These are phyloP conservation scores for Neobulgaria alba DNA, from an alignment of 2,329 filamentous ascomycete species.

Conservation along the genomic window DNA sequence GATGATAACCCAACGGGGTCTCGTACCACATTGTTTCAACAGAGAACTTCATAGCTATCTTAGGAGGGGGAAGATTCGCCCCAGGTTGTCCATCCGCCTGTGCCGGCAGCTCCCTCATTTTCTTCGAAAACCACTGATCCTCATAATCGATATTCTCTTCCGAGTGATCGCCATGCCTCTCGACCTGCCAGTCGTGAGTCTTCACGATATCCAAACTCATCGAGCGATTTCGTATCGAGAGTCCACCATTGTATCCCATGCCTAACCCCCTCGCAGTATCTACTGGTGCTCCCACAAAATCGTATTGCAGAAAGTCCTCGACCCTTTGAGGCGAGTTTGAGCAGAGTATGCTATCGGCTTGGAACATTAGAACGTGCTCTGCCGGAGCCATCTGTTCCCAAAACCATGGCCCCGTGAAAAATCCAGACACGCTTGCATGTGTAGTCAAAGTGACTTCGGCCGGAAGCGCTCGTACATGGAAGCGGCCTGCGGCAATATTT, in stretches of 20 bases:
- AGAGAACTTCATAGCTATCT: conserved; percentile 15
- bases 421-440: conserved; percentile 27
- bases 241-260: not conserved
- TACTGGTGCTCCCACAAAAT: conserved; percentile 24
- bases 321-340: conserved; percentile 32
- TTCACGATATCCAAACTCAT: not conserved
- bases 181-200: not conserved
- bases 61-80: conserved; percentile 16
- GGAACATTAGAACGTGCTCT: conserved; percentile 45
- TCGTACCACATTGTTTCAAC: conserved; percentile 15
- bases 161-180: not conserved
- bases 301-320: conserved; percentile 13
- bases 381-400: conserved; percentile 41
- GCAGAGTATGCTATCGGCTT: conserved; percentile 46
- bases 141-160: conserved; percentile 5
- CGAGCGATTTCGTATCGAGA: not conserved
- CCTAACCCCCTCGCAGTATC: not conserved
- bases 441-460: conserved; percentile 25
- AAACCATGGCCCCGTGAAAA: conserved; percentile 39
- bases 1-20: conserved; percentile 15
- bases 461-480: conserved; percentile 32
- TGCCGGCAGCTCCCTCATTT: conserved; percentile 22
- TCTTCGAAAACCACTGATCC: conserved; percentile 19
- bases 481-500: conserved; percentile 22
- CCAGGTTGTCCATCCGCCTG: too few species aligned